Base-by-base conservation (phyloP, 768 basidiomycete species). In the Lactarius vividus region DNA sequence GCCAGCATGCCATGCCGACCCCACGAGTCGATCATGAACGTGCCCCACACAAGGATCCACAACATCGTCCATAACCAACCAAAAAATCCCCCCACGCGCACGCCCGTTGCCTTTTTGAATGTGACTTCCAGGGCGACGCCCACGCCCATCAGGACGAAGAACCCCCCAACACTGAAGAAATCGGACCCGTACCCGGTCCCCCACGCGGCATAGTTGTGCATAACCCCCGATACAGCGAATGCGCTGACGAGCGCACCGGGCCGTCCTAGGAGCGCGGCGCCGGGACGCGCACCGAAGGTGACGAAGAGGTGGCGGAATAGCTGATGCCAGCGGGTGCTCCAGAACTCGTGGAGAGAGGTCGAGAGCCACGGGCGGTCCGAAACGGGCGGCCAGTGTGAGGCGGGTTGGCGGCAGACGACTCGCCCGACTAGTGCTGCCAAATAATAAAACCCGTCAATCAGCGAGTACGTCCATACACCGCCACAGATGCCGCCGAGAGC, bases 201-300 rank as follows among this genome's bases (percentile, higher is more conserved):
- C 79, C 82, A 87, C 61, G 84, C 68, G 13, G 84, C 87, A 20
- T 82, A 52, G 66, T 84, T 80, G 65, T 91, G 89, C 4, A 89
- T 70, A 4, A 83, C 29, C 8, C 82, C 87, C 0, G 89, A 90
- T 4, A 83, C 67, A 1, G 82, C 58, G 72, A 91, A 91, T 5
- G 81, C 83, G 10, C 86, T 87, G 2, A 89, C 62, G 8, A 88
- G 75, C 4, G 46, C 46, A 11, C 46, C 46, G 11, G 46, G 11
- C 4, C 23, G 23, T 15, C 46, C 46, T 26, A 49, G 72, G 6
- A 84, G 64, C 61, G 70, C 71, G 37, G 72, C 71, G 31, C 83
- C 57, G 0, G 75, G 78, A 20, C 61, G 59, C 0, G 71, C 73
- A n/a, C 78, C 79, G 2, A 77, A 15, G 26, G 68, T 39, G 55